These are phyloP conservation scores for Puccinia novopanici DNA, from an alignment of 1,284 basidiomycete genomes.

Conservation along the genomic window DNA sequence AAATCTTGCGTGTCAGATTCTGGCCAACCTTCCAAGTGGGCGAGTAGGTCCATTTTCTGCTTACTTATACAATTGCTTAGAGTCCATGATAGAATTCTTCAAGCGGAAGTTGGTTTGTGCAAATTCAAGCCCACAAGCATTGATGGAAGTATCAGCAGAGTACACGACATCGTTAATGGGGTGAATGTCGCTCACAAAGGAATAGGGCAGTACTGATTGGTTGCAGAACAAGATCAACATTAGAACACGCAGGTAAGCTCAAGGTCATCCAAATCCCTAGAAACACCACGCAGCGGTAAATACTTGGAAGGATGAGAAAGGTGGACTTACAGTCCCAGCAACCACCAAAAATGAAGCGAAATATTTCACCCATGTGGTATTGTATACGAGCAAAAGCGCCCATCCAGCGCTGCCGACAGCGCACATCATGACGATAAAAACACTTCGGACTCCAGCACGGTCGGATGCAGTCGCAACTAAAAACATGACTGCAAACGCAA, in stretches of 20 bases:
- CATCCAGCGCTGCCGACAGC: constrained; percentile 7
- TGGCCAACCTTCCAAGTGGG: background rate
- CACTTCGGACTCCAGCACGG: constrained; percentile 9
- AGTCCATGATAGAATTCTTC: constrained; percentile 43
- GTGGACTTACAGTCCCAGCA: constrained; percentile 19
- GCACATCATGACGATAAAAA: constrained; percentile 14
- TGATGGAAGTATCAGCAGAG: background rate
- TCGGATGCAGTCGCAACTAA: constrained; percentile 31
- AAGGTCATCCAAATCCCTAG: background rate
- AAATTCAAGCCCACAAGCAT: background rate
- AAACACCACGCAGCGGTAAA: too few relatives aligned
- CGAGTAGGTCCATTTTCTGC: background rate
- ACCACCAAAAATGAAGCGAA: constrained; percentile 28
- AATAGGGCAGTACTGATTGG: constrained; percentile 28
- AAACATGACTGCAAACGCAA: constrained; percentile 31
- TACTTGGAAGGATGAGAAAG: background rate
- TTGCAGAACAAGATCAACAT: background rate
- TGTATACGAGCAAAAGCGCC: constrained; percentile 19
- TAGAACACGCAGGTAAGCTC: background rate
- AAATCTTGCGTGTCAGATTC: background rate
- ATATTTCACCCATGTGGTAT: constrained; percentile 7
- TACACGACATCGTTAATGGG: background rate
- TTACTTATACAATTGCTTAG: constrained; percentile 34
- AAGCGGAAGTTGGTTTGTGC: background rate
- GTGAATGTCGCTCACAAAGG: constrained; percentile 18